Percentiles rank a stretch among this genome's conserved stretches.
These are phyloP conservation scores for Aspergillus cristatus DNA, from an alignment of 495 filamentous ascomycete species.

Conservation along the genomic window DNA sequence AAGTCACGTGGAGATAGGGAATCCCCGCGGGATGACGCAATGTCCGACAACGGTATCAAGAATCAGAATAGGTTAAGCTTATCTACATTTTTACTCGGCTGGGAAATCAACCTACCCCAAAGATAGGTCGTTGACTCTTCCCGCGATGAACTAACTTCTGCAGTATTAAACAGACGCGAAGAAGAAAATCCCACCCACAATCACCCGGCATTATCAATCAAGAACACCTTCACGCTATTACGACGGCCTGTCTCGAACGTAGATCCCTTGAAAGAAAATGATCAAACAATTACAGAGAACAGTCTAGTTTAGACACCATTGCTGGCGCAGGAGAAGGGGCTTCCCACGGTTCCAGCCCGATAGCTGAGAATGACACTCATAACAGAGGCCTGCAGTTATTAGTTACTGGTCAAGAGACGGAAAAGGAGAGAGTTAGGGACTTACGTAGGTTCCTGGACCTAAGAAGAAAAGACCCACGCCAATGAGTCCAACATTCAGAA, in stretches of 20 bases:
- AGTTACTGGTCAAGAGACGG: constrained; percentile 1
- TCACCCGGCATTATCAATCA: no score
- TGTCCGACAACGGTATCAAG: no score
- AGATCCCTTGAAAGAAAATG: constrained; percentile 12
- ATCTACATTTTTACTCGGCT: no score
- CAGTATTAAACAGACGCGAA: no score
- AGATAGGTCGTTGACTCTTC: no score
- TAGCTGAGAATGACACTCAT: constrained; percentile 59
- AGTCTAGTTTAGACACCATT: constrained; percentile 44
- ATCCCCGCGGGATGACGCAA: constrained; percentile 8
- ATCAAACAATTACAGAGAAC: no score
- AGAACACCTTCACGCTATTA: no score
- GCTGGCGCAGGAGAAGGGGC: constrained; percentile 54
- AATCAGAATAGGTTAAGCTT: no score
- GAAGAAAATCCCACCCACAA: no score
- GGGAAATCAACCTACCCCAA: no score
- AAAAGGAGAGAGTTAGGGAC: constrained; percentile 14
- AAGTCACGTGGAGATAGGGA: constrained; percentile 38
- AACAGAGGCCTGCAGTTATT: constrained; percentile 41
- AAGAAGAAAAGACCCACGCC: constrained; percentile 67
- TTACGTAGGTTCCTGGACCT: constrained; percentile 69
- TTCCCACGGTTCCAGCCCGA: constrained; percentile 40
- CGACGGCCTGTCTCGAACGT: no score
- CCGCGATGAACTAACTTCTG: no score
- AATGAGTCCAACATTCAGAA: constrained; percentile 62